A percentile compares a stretch with the other conserved stretches of the same genome.
Evolutionary conservation across 768 basidiomycete species (phyloP).

Genomic region (Tubosaeta brunneosetosa): DNA sequence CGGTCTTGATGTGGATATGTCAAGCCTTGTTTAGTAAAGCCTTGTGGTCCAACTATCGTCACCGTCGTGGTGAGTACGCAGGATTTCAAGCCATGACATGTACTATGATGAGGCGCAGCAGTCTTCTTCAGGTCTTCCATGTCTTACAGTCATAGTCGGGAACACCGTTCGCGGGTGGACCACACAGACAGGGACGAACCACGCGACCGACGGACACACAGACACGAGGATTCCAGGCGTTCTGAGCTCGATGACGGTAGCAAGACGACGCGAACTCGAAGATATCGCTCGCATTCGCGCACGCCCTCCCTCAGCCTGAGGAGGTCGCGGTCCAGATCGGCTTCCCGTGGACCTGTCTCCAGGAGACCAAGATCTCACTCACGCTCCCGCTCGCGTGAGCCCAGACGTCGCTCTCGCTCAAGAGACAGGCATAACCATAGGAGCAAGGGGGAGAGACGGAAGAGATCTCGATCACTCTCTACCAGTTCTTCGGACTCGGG

Average conservation of each 20-base stretch:
- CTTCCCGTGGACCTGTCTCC: slow-evolving; percentile 15
- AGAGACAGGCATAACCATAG: slow-evolving; percentile 23
- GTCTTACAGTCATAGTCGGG: slow-evolving; percentile 21
- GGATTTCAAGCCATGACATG: not conserved
- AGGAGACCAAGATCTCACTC: slow-evolving; percentile 18
- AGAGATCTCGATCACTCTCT: slow-evolving; percentile 34
- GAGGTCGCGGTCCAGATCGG: slow-evolving; percentile 26
- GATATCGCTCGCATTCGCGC: slow-evolving; percentile 21
- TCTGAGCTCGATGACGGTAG: slow-evolving; percentile 8
- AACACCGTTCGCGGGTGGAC: slow-evolving; percentile 11
- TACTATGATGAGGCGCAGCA: not conserved
- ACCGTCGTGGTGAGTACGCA: not conserved
- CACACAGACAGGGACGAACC: slow-evolving; percentile 14
- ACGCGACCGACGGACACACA: slow-evolving; percentile 16
- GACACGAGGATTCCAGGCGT: slow-evolving; percentile 12
- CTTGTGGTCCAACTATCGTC: slow-evolving; percentile 27
- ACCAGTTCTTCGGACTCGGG: slow-evolving; percentile 39
- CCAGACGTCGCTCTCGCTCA: slow-evolving; percentile 33
- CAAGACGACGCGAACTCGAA: slow-evolving; percentile 1
- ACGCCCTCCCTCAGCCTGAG: slow-evolving; percentile 14
- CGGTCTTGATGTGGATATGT: slow-evolving; percentile 17
- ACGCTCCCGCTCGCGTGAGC: slow-evolving; percentile 26
- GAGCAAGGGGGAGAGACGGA: slow-evolving; percentile 28
- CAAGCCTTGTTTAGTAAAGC: slow-evolving; percentile 24
- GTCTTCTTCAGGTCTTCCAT: slow-evolving; percentile 1